Conservation (phyloP, 306 rosid species). For the Acacia crassicarpa region DNA sequence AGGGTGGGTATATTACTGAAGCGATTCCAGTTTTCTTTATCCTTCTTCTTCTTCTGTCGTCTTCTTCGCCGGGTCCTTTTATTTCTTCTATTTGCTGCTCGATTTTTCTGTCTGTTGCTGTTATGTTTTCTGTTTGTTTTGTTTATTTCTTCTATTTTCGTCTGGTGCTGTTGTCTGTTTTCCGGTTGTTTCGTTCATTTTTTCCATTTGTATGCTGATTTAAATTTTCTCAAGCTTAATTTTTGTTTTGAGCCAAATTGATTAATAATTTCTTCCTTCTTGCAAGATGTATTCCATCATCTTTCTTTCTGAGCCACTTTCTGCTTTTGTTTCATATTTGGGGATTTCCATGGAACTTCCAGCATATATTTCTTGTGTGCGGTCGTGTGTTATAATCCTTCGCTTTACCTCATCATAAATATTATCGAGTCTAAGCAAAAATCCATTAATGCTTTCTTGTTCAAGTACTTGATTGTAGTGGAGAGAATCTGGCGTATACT, state of each 20-base stretch:
- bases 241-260: background rate
- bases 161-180: background rate
- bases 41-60: background rate
- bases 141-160: too few relatives aligned
- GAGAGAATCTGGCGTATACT: background rate
- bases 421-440: background rate
- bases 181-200: background rate
- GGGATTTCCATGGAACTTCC: background rate
- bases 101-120: too few relatives aligned
- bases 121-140: too few relatives aligned
- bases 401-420: background rate
- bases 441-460: background rate
- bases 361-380: background rate
- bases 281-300: too few relatives aligned
- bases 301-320: too few relatives aligned
- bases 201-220: background rate
- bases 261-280: too few relatives aligned
- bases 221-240: too few relatives aligned
- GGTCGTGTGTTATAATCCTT: background rate
- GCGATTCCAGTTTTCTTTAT: background rate
- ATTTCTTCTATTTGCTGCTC: background rate
- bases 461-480: too few relatives aligned
- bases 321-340: background rate
- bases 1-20: background rate
- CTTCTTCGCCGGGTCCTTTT: background rate